These are phyloP conservation scores for Suillus clintonianus DNA, from an alignment of 768 basidiomycete species.

Conservation along the genomic window DNA sequence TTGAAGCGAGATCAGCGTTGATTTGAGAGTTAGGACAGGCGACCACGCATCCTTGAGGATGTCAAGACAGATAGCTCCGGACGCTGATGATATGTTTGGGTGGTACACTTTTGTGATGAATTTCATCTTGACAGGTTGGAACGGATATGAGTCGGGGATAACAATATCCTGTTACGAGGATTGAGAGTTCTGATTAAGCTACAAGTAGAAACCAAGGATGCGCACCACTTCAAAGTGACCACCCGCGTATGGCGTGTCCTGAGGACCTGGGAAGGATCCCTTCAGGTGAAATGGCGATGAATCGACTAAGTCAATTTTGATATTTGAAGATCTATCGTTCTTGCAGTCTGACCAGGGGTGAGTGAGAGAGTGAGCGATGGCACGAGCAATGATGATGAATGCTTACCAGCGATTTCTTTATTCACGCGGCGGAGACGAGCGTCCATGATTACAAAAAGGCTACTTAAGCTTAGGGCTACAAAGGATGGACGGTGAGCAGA, in stretches of 20 bases:
- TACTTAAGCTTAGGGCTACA: neutral
- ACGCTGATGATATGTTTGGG: constrained; percentile 92
- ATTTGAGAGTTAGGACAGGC: constrained; percentile 93
- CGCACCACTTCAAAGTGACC: constrained; percentile 90
- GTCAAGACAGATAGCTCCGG: constrained; percentile 93
- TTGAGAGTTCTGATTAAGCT: constrained; percentile 4
- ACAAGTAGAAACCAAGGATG: constrained; percentile 15
- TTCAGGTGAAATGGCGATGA: constrained; percentile 90
- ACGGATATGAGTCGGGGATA: constrained; percentile 89
- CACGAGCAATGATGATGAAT: neutral
- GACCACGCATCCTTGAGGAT: constrained; percentile 90
- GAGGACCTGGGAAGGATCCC: constrained; percentile 89
- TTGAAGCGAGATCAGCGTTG: constrained; percentile 93
- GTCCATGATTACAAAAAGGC: constrained; percentile 56
- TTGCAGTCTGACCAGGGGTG: constrained; percentile 72
- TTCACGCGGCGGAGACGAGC: constrained; percentile 88
- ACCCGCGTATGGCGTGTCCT: constrained; percentile 91
- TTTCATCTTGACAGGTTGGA: constrained; percentile 97
- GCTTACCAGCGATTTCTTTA: constrained; percentile 87
- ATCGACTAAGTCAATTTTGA: constrained; percentile 85
- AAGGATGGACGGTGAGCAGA: neutral
- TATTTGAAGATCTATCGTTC: constrained; percentile 89
- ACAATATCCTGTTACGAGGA: constrained; percentile 70
- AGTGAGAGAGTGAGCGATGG: constrained; percentile 1
- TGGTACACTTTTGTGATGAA: constrained; percentile 97